These are phyloP conservation scores for Euclidium syriacum DNA, from an alignment of 345 rosid species.

Conservation along the genomic window DNA sequence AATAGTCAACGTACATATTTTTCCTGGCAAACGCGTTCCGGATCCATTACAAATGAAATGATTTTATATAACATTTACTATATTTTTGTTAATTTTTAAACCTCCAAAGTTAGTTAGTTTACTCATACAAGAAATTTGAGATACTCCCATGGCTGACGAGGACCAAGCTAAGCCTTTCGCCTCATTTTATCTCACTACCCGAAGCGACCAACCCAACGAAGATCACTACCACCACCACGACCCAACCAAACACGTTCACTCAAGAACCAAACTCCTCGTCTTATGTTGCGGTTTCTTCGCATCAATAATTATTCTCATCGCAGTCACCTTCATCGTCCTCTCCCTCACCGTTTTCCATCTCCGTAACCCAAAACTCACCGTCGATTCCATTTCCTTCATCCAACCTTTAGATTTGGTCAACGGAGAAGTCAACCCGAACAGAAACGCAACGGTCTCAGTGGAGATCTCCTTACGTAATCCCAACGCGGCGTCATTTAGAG, in stretches of 20 bases:
- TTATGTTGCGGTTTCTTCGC: slow-evolving; percentile 24
- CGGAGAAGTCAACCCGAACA: slow-evolving; percentile 9
- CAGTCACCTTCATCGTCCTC: slow-evolving; percentile 27
- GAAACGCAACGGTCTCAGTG: slow-evolving; percentile 8
- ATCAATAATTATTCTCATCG: slow-evolving; percentile 10
- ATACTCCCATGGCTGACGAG: slow-evolving; percentile 14
- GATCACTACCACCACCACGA: slow-evolving; percentile 8
- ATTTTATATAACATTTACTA: neutral
- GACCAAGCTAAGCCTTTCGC: slow-evolving; percentile 23
- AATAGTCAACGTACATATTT: slow-evolving; percentile 11
- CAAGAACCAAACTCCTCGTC: slow-evolving; percentile 21
- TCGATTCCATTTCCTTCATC: slow-evolving; percentile 11
- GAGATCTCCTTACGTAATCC: slow-evolving; percentile 19
- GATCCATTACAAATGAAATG: neutral
- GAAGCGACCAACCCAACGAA: slow-evolving; percentile 18
- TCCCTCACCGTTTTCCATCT: slow-evolving; percentile 23
- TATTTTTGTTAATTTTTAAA: neutral
- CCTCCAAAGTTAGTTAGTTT: neutral
- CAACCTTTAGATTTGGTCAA: slow-evolving; percentile 18
- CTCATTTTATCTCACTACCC: slow-evolving; percentile 6
- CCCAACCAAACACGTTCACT: slow-evolving; percentile 4
- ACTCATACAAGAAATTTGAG: neutral
- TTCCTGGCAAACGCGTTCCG: slow-evolving; percentile 12
- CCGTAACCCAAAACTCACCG: slow-evolving; percentile 23
- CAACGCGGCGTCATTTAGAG: neutral